Percentiles rank a stretch among this genome's conserved stretches.
phyloP scores from a whole-genome alignment of 2,329 filamentous ascomycete species.

The Aspergillus piperis region DNA sequence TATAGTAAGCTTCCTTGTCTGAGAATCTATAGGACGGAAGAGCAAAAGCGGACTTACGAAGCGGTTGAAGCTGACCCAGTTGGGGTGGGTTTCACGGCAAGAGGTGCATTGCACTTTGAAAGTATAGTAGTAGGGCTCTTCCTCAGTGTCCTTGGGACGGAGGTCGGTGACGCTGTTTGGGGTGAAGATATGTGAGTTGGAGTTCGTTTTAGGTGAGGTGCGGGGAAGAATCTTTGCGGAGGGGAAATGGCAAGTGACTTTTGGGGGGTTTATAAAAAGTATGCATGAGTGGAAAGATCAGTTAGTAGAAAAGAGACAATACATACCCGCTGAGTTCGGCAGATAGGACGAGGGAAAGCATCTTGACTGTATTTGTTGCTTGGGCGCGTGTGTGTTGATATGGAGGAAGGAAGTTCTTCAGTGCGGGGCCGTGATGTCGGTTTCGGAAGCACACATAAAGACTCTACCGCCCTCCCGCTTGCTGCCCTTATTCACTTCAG shows the following conservation, averaged over 20 bases:
- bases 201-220: slow-evolving; percentile 6
- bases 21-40: background rate
- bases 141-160: slow-evolving; percentile 76
- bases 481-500: background rate
- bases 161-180: slow-evolving; percentile 79
- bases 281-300: no score
- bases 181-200: slow-evolving; percentile 10
- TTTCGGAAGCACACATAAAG: background rate
- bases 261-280: background rate
- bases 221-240: slow-evolving; percentile 15
- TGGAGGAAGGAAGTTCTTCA: slow-evolving; percentile 4
- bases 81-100: slow-evolving; percentile 86
- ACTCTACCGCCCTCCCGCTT: background rate
- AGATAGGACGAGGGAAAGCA: slow-evolving; percentile 43
- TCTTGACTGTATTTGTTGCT: slow-evolving; percentile 21
- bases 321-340: slow-evolving; percentile 43
- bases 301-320: background rate
- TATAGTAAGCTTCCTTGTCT: background rate
- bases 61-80: slow-evolving; percentile 80
- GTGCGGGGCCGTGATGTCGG: slow-evolving; percentile 16
- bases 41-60: slow-evolving; percentile 67
- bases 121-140: slow-evolving; percentile 89
- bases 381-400: slow-evolving; percentile 6
- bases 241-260: background rate
- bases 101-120: slow-evolving; percentile 99